These are phyloP conservation scores for Citrullus mucosospermus DNA, from an alignment of 306 rosid species.

Conservation along the genomic window DNA sequence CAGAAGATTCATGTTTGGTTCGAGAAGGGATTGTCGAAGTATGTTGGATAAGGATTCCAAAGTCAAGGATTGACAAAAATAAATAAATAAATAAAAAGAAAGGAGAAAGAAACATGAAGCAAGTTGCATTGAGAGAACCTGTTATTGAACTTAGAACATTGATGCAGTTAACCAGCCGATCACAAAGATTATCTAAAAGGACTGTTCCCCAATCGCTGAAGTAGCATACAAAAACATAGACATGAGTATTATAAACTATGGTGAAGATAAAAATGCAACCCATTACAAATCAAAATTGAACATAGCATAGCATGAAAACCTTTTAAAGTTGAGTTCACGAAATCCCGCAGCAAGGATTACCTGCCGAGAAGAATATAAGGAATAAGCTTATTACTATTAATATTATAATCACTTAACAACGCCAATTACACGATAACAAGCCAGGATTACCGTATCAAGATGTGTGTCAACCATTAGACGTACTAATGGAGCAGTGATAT, in stretches of 20 bases:
- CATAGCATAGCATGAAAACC: conserved; percentile 22
- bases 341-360: conserved; percentile 57
- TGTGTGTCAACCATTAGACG: conserved; percentile 61
- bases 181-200: conserved; percentile 69
- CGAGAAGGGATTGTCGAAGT: too few relatives aligned
- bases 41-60: neutral
- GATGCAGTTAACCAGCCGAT: conserved; percentile 47
- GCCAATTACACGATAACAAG: conserved; percentile 7
- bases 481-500: conserved; percentile 52
- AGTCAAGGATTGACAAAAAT: neutral
- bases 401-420: neutral
- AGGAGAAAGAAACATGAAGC: neutral
- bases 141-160: conserved; percentile 71
- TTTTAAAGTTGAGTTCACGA: conserved; percentile 60
- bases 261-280: neutral
- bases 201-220: conserved; percentile 67
- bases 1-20: too few relatives aligned
- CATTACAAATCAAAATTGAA: conserved; percentile 1
- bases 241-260: neutral
- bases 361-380: conserved; percentile 28
- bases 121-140: conserved; percentile 32
- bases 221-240: conserved; percentile 5
- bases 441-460: conserved; percentile 56
- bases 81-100: neutral
- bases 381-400: conserved; percentile 15